Evolutionary conservation across 768 basidiomycete genomes (phyloP).

Genomic region (Trametes cinnabarina): DNA sequence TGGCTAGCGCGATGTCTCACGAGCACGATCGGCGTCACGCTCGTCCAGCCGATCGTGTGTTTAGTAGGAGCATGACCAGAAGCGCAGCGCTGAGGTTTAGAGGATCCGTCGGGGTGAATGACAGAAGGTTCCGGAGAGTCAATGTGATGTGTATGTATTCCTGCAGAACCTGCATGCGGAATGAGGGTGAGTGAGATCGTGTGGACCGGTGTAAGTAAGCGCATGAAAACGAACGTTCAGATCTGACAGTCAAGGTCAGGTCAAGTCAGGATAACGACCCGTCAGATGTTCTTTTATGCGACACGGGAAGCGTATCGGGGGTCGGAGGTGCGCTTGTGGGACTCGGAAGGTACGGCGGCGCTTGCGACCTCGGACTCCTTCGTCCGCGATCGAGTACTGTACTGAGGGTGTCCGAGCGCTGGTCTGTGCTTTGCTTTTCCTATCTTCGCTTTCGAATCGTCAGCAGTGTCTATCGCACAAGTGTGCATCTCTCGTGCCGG

Average conservation of each 20-base stretch:
- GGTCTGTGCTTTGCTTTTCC: not conserved
- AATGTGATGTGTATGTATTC: not conserved
- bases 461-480: conserved; percentile 10
- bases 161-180: not conserved
- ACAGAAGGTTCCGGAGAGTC: not conserved
- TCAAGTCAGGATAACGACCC: no score
- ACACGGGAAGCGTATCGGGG: no score
- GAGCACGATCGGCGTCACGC: conserved; percentile 8
- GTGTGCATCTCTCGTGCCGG: conserved; percentile 22
- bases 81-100: conserved; percentile 5
- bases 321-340: conserved; percentile 2
- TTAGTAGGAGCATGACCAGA: conserved; percentile 7
- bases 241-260: no score
- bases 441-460: conserved; percentile 15
- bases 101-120: conserved; percentile 2
- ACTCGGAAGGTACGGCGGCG: not conserved
- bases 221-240: no score
- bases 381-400: no score
- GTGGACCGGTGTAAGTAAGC: no score
- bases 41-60: not conserved
- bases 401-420: no score
- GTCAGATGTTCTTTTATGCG: no score
- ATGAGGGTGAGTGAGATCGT: not conserved
- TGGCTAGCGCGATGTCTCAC: not conserved
- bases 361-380: not conserved